Evolutionary conservation across 441 rosid genomes (phyloP).

Genomic region (Viola pubescens): DNA sequence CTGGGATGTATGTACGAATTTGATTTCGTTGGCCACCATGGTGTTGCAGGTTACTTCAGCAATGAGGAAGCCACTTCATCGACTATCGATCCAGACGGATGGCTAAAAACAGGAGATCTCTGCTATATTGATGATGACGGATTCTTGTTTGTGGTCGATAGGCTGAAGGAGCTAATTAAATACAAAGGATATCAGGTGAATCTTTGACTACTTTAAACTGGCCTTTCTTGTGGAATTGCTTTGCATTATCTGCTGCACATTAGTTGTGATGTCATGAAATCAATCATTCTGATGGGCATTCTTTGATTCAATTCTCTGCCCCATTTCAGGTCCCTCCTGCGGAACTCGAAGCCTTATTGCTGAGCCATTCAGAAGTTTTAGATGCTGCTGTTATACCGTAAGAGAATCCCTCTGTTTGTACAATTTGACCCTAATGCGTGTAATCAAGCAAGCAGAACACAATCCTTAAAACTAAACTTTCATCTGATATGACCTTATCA

Average conservation of each 20-base stretch:
- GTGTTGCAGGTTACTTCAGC: slow-evolving; percentile 60
- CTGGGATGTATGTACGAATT: background rate
- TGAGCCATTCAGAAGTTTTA: slow-evolving; percentile 57
- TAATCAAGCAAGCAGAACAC: background rate
- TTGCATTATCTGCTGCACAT: background rate
- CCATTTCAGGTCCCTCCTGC: slow-evolving; percentile 81
- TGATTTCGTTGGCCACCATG: background rate
- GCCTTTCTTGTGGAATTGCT: background rate
- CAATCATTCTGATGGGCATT: background rate
- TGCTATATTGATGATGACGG: slow-evolving; percentile 87
- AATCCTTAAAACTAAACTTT: background rate
- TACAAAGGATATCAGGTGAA: slow-evolving; percentile 76
- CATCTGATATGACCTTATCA: background rate
- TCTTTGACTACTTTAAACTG: too few relatives aligned
- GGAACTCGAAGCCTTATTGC: slow-evolving; percentile 78
- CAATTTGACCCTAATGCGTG: background rate
- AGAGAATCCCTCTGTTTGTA: slow-evolving; percentile 17
- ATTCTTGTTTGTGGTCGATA: slow-evolving; percentile 73
- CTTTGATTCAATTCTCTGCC: background rate
- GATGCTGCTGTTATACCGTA: slow-evolving; percentile 92
- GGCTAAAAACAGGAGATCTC: slow-evolving; percentile 89
- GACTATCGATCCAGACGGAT: slow-evolving; percentile 71
- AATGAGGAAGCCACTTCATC: slow-evolving; percentile 79
- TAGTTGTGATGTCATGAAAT: background rate
- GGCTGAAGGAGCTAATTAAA: slow-evolving; percentile 74